A percentile compares a stretch with the other conserved stretches of the same genome.
These are phyloP conservation scores for Thinopyrum elongatum DNA, from an alignment of 176 grass and related monocot genomes.

Conservation along the genomic window DNA sequence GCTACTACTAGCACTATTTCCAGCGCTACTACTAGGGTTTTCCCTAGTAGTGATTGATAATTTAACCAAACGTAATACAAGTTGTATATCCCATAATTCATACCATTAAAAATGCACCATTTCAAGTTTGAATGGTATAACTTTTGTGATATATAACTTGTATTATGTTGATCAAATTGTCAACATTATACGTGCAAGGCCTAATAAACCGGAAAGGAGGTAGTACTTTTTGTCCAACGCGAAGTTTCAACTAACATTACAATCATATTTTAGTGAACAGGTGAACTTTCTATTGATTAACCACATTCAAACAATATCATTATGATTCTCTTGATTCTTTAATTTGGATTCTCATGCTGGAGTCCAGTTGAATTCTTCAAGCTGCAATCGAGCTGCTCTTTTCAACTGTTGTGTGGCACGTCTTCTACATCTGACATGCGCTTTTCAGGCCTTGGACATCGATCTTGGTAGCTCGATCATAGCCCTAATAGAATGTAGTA, in stretches of 20 bases:
- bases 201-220: too few relatives aligned
- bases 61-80: too few relatives aligned
- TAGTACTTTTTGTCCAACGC: too few relatives aligned
- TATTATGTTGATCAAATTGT: too few relatives aligned
- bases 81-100: too few relatives aligned
- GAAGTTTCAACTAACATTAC: not conserved
- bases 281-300: not conserved
- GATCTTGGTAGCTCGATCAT: not conserved
- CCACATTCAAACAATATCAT: not conserved
- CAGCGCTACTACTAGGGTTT: too few relatives aligned
- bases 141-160: too few relatives aligned
- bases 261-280: not conserved
- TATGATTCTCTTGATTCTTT: not conserved
- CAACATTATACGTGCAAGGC: too few relatives aligned
- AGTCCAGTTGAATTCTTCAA: not conserved
- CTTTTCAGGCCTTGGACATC: not conserved
- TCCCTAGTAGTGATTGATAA: too few relatives aligned
- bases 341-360: not conserved
- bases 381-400: not conserved
- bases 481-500: slow-evolving; percentile 65
- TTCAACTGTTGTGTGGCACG: not conserved
- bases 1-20: too few relatives aligned
- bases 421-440: not conserved
- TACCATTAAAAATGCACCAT: too few relatives aligned
- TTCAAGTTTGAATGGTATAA: too few relatives aligned